Base-by-base conservation (phyloP, 2,329 filamentous ascomycete species). In the Talaromyces islandicus region DNA sequence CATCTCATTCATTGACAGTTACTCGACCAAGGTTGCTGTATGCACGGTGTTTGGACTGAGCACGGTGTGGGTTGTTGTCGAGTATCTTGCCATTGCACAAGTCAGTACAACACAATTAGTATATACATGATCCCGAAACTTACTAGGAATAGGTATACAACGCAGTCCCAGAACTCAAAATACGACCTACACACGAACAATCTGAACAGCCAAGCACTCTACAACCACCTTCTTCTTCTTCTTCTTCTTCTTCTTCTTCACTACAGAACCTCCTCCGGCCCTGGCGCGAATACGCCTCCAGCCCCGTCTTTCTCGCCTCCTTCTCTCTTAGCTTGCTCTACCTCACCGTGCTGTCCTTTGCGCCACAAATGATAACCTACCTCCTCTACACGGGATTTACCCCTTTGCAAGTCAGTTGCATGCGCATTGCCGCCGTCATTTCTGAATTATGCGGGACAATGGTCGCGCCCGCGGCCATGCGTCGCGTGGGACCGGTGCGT, bases 401-500 rank as follows among this genome's bases (percentile, higher is more conserved):
- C 0, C 73, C 82, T 3, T 70, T 78, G 9, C 67, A 76, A 4
- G 78, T 85, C 32, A 83, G 79, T 2, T 65, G 75, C 35, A 77
- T 79, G 60, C 72, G 80, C 38, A 78, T 78, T 7, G 71, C 75
- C 19, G 78, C 81, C 3, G 80, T 81, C 5, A 54, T 77, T 7
- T 77, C 82, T n/a, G 83, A 85, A 64, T 73, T 85, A 12, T 79
- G 75, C 17, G 81, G 81, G 11, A 85, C 83, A 2, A 77, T 81
- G 65, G 70, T 81, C 7, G 82, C 81, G 0, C 82, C 83, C 0
- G 67, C 74, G 17, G 72, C 81, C 4, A 81, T 84, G 68, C 70
- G 71, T 2, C 73, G 71, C 43, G 81, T 88, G 43, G 85, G 86
- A 0, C 75, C 81, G 0, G 77, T 90, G 7, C 77, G 89, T n/a